Percentiles rank a stretch among this genome's conserved stretches.
Conservation (phyloP, 495 filamentous ascomycete species). For the Trichocladium antarcticum region DNA sequence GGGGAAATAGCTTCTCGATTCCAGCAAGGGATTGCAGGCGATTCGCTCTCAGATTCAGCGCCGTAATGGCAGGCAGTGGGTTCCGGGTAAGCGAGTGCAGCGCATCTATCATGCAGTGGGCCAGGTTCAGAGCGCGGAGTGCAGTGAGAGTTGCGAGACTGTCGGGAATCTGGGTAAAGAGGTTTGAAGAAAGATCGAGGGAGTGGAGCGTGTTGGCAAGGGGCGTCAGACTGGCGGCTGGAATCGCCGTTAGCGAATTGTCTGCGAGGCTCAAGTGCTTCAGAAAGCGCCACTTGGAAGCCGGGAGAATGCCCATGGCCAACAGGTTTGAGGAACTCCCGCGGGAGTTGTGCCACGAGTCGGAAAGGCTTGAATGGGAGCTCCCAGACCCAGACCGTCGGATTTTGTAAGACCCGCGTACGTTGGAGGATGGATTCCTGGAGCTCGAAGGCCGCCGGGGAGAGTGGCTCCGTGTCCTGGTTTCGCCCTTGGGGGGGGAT, state of each 20-base stretch:
- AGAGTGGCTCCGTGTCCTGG: slow-evolving; percentile 61
- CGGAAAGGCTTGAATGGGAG: slow-evolving; percentile 77
- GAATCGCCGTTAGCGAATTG: slow-evolving; percentile 72
- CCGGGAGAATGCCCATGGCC: slow-evolving; percentile 51
- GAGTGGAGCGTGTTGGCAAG: slow-evolving; percentile 79
- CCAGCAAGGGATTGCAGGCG: slow-evolving; percentile 80
- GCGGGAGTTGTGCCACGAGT: slow-evolving; percentile 48
- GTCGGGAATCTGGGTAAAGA: slow-evolving; percentile 85
- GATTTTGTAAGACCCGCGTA: slow-evolving; percentile 55
- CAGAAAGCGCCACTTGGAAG: slow-evolving; percentile 89
- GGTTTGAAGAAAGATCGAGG: slow-evolving; percentile 81
- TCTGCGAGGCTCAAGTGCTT: slow-evolving; percentile 85
- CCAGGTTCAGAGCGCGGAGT: slow-evolving; percentile 79
- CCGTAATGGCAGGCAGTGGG: slow-evolving; percentile 85
- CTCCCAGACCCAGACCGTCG: slow-evolving; percentile 81
- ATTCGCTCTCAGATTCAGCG: slow-evolving; percentile 83
- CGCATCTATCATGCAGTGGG: slow-evolving; percentile 94
- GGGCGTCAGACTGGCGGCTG: slow-evolving; percentile 60
- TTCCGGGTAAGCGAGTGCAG: slow-evolving; percentile 76
- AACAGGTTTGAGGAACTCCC: slow-evolving; percentile 66
- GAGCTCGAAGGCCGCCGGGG: slow-evolving; percentile 64
- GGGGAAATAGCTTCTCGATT: slow-evolving; percentile 73
- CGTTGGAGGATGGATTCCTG: slow-evolving; percentile 52
- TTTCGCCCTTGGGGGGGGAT: slow-evolving; percentile 28
- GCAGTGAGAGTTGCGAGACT: slow-evolving; percentile 70